Evolutionary conservation across 352 stramenopile genomes (phyloP), one percentile per base, ranked within the genome.

Genomic region (Phytophthora syringae): DNA sequence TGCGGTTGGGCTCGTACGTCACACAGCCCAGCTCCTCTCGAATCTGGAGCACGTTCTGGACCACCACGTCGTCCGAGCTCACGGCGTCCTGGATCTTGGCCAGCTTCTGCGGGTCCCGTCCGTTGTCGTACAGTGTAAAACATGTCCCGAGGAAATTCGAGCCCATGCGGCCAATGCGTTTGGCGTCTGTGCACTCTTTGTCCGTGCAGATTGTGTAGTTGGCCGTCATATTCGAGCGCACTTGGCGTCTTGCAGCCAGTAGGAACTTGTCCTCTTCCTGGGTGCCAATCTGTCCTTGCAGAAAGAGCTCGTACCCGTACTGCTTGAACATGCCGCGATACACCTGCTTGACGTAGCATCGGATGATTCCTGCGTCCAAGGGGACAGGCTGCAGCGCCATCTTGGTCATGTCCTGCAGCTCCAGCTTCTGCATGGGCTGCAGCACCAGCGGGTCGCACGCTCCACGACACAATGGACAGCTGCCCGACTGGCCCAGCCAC

Each of bases 71-170:
- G 43, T 93, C 75, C 5, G 80, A 85, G 47, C 83, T 90, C 30
- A 90, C 82, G 16, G 85, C 87, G 58, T 95, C 85, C 39, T 94
- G 87, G 48, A 95, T 91, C 70, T 95, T 95, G 28, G 87, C 87
- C 49, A 95, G 62, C 64, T 95, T 95, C 71, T 95, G 88, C 37
- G 88, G 87, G 58, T 95, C 87, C 18, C 87, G 83, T n/a, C 88
- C 86, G 37, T 95, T 94, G 70, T 95, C 88, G 42, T 94, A 95
- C 52, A 95, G 67, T 12, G 88, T 95, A 40, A 95, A 95, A 59
- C 83, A 91, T 50, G 88, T 95, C 34, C 88, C 88, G 3, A 95
- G 66, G 54, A 95, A 95, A 55, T 95, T 95, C 15, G 88, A 95
- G 48, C 86, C 86, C 88, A 95, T 94, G 64, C 88, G 84, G n/a